phyloP scores from a whole-genome alignment of 2,329 filamentous ascomycete genomes.

The Aureobasidium subglaciale region DNA sequence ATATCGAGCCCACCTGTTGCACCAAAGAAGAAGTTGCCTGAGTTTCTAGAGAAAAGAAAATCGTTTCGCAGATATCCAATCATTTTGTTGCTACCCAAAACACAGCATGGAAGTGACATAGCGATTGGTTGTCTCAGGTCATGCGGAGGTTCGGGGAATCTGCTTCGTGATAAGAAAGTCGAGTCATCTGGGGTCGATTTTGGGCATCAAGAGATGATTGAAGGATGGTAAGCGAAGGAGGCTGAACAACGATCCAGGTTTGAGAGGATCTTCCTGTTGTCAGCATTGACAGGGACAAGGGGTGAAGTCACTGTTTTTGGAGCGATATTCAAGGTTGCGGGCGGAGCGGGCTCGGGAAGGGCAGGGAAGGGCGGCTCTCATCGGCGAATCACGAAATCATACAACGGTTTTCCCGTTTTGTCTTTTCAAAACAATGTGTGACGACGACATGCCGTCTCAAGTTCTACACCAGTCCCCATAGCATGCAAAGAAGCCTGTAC shows the following conservation, averaged over 20 bases:
- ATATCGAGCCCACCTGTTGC: background rate
- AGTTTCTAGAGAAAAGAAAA: background rate
- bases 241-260: background rate
- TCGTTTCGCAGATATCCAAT: background rate
- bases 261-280: background rate
- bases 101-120: background rate
- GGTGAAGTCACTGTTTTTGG: background rate
- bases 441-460: background rate
- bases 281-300: background rate
- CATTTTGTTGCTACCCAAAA: background rate
- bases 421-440: background rate
- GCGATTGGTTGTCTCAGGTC: background rate
- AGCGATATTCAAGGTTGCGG: background rate
- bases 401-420: background rate
- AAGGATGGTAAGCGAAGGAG: background rate
- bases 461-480: no score
- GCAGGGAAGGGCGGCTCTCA: constrained; percentile 6
- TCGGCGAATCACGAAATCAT: constrained; percentile 1
- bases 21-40: background rate
- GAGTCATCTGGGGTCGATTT: background rate
- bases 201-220: background rate
- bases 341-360: background rate
- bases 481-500: background rate
- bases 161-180: background rate
- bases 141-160: background rate